These are phyloP conservation scores for Geosmithia putterillii DNA, from an alignment of 2,329 filamentous ascomycete species.

Conservation along the genomic window DNA sequence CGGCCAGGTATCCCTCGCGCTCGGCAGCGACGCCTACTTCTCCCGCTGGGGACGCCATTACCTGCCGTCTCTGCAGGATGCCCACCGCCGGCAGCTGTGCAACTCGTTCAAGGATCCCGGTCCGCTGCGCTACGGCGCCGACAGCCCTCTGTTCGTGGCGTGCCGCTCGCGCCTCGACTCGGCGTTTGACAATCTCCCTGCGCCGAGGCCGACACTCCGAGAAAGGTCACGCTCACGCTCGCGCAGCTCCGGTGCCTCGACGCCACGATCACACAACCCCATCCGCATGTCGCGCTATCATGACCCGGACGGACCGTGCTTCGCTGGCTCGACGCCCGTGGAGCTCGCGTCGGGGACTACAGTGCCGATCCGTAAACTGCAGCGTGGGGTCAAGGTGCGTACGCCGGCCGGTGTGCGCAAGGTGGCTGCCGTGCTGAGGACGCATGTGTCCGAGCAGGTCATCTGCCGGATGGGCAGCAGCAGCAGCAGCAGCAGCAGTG, in stretches of 20 bases:
- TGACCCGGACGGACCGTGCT: constrained; percentile 31
- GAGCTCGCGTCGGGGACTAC: constrained; percentile 25
- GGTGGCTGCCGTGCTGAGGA: constrained; percentile 39
- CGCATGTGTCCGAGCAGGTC: constrained; percentile 21
- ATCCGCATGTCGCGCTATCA: constrained; percentile 33
- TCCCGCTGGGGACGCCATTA: constrained; percentile 44
- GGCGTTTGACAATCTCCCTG: constrained; percentile 33
- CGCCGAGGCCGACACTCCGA: constrained; percentile 22
- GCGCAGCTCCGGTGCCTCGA: constrained; percentile 1
- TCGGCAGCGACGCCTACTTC: constrained; percentile 25
- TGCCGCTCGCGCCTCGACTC: constrained; percentile 36
- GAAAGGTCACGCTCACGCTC: not conserved
- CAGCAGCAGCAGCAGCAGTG: too few species aligned
- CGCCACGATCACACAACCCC: not conserved
- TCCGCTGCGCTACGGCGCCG: constrained; percentile 37
- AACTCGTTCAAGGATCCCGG: constrained; percentile 52
- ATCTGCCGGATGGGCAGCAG: constrained; percentile 32
- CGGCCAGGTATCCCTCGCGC: constrained; percentile 38
- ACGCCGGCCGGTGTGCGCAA: constrained; percentile 36
- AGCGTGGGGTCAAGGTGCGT: constrained; percentile 30
- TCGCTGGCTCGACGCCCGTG: constrained; percentile 36
- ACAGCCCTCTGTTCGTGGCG: constrained; percentile 36
- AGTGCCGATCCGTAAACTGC: constrained; percentile 29
- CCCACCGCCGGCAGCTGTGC: constrained; percentile 44
- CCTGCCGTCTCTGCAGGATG: constrained; percentile 41